Base-by-base conservation (phyloP, 1,139 yeast genomes). In the Debaryomycetaceae sp. region DNA sequence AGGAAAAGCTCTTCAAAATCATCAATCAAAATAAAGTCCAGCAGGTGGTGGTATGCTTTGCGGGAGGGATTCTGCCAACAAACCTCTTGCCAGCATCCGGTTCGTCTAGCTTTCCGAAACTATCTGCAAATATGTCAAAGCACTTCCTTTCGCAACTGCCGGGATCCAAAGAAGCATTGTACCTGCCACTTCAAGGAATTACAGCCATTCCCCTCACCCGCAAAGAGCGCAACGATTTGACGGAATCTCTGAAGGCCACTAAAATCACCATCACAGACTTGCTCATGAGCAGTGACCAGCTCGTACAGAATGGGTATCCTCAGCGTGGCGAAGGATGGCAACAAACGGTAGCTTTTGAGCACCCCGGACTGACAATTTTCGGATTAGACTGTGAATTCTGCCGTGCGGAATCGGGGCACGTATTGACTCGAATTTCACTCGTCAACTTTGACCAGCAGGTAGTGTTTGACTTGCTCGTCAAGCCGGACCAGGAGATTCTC, bases 331-430 rank as follows among this genome's bases (percentile, higher is more conserved):
- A 46, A 4, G 68, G 58, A 2, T 80, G 82, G 80, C 68, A 66
- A 1, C 74, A 74, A 34, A 83, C 95, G 0, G 38, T 29, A 13
- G 38, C 45, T 1, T 65, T 68, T 38, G 69, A 62, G 1, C 75
- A 72, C 37, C 70, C 58, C 3, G 77, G 73, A 0, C 68, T 78
- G 4, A 74, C 62, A 31, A 73, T 80, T 0, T 83, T 71, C 55
- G 92, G 94, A 1, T 44, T 90, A 15, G 98, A 90, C 53, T 90
- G 98, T 57, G 98, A 90, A 53, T 90, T 90, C 82, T 85, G 95
- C 48, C 57, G 65, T 32, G 57, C 90, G 0, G 69, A 57, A 0
- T 38, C 46, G 2, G 85, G 83, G 0, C 63, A 68, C 27, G 95
- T 75, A 3, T 58, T 87, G 25, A 76, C 97, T 0, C 62, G 97